phyloP scores from a whole-genome alignment of 495 filamentous ascomycete genomes.

The Xylaria bambusicola region DNA sequence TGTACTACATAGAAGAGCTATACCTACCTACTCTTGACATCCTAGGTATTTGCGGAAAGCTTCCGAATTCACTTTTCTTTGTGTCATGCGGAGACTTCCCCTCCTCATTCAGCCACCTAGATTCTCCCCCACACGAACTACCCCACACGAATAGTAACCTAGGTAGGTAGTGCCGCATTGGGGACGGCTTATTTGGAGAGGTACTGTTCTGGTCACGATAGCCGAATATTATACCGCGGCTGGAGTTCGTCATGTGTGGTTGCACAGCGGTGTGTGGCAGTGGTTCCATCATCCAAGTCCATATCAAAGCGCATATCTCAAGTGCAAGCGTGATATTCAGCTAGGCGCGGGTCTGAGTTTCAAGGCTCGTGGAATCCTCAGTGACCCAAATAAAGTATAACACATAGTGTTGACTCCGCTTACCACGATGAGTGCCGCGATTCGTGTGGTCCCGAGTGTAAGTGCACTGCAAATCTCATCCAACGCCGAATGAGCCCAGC shows the following conservation, averaged over 20 bases:
- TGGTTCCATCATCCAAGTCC: not conserved
- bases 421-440: slow-evolving; percentile 49
- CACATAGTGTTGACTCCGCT: not conserved
- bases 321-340: not conserved
- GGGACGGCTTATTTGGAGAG: too few relatives aligned
- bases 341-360: not conserved
- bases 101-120: not conserved
- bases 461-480: slow-evolving; percentile 22
- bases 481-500: not conserved
- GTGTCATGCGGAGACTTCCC: slow-evolving; percentile 1
- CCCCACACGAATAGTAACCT: slow-evolving; percentile 8
- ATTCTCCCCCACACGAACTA: slow-evolving; percentile 15
- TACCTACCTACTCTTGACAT: too few relatives aligned
- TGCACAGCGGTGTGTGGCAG: not conserved
- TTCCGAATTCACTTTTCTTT: not conserved
- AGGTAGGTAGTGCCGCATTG: too few relatives aligned
- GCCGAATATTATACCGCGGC: slow-evolving; percentile 7
- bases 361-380: not conserved
- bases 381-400: not conserved
- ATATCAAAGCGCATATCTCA: not conserved
- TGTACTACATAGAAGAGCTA: too few relatives aligned
- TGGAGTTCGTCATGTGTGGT: not conserved
- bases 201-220: too few relatives aligned
- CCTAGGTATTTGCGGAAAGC: not conserved
- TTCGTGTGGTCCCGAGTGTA: slow-evolving; percentile 60